These are phyloP conservation scores for Pseudocercospora cruenta DNA, from an alignment of 2,329 filamentous ascomycete genomes.

Conservation along the genomic window DNA sequence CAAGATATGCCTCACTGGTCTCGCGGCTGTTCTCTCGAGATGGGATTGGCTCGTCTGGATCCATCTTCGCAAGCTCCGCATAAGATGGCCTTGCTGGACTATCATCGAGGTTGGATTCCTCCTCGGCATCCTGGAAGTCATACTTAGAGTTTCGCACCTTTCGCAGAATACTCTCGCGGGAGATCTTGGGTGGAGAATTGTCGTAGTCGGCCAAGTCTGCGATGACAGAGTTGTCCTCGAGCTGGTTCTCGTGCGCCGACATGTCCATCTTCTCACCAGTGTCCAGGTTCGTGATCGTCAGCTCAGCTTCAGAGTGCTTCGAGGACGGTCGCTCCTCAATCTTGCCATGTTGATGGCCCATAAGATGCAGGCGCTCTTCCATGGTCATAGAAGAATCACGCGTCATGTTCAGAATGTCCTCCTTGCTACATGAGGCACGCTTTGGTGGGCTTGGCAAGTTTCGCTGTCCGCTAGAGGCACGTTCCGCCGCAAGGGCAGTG, in stretches of 20 bases:
- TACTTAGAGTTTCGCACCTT: conserved; percentile 72
- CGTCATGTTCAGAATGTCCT: conserved; percentile 76
- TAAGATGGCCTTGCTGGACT: conserved; percentile 38
- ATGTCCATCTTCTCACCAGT: conserved; percentile 32
- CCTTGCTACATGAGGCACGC: conserved; percentile 69
- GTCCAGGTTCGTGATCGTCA: conserved; percentile 36
- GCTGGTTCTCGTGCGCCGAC: conserved; percentile 25
- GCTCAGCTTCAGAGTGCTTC: conserved; percentile 29
- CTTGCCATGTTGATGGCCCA: conserved; percentile 59
- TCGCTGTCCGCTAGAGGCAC: conserved; percentile 67
- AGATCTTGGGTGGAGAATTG: conserved; percentile 71
- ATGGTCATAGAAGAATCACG: conserved; percentile 74
- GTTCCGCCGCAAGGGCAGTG: conserved; percentile 73
- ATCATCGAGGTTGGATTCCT: conserved; percentile 49
- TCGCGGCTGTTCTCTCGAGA: conserved; percentile 69
- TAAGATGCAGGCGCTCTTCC: conserved; percentile 81
- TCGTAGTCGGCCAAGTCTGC: conserved; percentile 40
- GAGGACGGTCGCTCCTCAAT: conserved; percentile 27
- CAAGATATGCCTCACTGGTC: conserved; percentile 30
- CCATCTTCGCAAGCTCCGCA: conserved; percentile 60
- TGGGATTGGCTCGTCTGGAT: conserved; percentile 88
- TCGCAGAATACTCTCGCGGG: conserved; percentile 87
- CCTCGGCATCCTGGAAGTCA: conserved; percentile 50
- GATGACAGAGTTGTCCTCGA: conserved; percentile 41
- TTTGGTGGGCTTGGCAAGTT: conserved; percentile 73